Conservation (phyloP, 345 rosid genomes). For the Toxicodendron radicans region DNA sequence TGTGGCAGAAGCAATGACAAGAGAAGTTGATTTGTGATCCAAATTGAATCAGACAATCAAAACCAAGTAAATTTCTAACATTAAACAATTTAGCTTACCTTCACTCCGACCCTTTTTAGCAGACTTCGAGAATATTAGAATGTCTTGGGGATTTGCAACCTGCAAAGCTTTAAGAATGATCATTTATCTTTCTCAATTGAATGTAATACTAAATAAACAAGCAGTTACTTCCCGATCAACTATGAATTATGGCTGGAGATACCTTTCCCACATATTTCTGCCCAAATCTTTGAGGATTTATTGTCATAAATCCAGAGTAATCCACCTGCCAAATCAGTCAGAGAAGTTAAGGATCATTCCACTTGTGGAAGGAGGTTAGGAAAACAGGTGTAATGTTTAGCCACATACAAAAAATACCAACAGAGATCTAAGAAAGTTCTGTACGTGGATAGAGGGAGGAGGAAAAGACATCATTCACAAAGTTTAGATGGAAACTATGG, state of each 20-base stretch:
- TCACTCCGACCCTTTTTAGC: constrained; percentile 59
- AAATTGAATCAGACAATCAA: constrained; percentile 7
- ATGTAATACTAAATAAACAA: constrained; percentile 14
- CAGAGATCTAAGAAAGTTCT: neutral
- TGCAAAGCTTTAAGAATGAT: constrained; percentile 27
- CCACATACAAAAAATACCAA: neutral
- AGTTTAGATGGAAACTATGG: neutral
- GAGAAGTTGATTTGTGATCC: neutral
- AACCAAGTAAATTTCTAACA: neutral
- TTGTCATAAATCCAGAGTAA: constrained; percentile 97
- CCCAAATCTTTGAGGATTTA: constrained; percentile 98
- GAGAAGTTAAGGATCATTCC: constrained; percentile 20
- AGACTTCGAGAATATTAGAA: constrained; percentile 92
- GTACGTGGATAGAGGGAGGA: neutral
- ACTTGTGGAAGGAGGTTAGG: neutral
- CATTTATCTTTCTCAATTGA: constrained; percentile 2
- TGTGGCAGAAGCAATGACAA: neutral
- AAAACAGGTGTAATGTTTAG: neutral
- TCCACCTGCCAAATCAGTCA: constrained; percentile 65
- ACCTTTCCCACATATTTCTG: constrained; percentile 99
- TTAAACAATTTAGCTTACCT: constrained; percentile 38
- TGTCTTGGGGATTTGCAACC: constrained; percentile 99
- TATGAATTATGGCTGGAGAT: constrained; percentile 21
- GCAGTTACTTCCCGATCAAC: constrained; percentile 8
- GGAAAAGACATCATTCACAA: neutral